Percentiles rank a stretch among this genome's conserved stretches.
Evolutionary conservation across 1,139 yeast genomes (phyloP).

Genomic region (Blastobotrys aristatus): DNA sequence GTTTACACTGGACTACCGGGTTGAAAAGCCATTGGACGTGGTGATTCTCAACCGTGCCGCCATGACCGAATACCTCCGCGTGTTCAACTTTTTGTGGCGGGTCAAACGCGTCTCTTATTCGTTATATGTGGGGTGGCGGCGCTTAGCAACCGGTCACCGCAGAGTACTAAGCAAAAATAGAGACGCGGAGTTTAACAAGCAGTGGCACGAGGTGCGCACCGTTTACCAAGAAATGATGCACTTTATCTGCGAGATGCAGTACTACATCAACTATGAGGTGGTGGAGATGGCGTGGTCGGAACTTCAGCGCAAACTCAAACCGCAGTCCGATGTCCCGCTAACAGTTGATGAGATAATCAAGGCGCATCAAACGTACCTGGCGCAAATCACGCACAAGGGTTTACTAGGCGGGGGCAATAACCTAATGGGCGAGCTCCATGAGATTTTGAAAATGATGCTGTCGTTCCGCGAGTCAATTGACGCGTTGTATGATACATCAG

Average conservation of each 20-base stretch:
- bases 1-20: constrained; percentile 77
- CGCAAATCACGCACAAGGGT: constrained; percentile 35
- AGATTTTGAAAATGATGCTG: constrained; percentile 32
- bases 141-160: constrained; percentile 29
- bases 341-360: constrained; percentile 37
- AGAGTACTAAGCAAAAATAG: constrained; percentile 3
- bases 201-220: constrained; percentile 31
- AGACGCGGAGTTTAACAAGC: neutral
- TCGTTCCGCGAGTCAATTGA: constrained; percentile 24
- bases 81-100: constrained; percentile 84
- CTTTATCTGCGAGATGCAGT: constrained; percentile 37
- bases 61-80: constrained; percentile 61
- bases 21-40: constrained; percentile 48
- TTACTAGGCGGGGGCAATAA: constrained; percentile 34
- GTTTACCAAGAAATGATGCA: constrained; percentile 36
- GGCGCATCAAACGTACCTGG: constrained; percentile 35
- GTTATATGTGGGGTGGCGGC: constrained; percentile 47
- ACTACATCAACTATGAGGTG: constrained; percentile 37
- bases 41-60: constrained; percentile 36
- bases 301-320: constrained; percentile 28
- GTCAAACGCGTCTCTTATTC: constrained; percentile 57
- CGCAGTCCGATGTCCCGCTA: constrained; percentile 17
- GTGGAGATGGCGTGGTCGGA: constrained; percentile 39
- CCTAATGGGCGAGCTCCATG: constrained; percentile 34
- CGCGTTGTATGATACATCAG: constrained; percentile 25